A percentile compares a stretch with the other conserved stretches of the same genome.
These are phyloP conservation scores for Nemania serpens DNA, from an alignment of 2,329 filamentous ascomycete species.

Conservation along the genomic window DNA sequence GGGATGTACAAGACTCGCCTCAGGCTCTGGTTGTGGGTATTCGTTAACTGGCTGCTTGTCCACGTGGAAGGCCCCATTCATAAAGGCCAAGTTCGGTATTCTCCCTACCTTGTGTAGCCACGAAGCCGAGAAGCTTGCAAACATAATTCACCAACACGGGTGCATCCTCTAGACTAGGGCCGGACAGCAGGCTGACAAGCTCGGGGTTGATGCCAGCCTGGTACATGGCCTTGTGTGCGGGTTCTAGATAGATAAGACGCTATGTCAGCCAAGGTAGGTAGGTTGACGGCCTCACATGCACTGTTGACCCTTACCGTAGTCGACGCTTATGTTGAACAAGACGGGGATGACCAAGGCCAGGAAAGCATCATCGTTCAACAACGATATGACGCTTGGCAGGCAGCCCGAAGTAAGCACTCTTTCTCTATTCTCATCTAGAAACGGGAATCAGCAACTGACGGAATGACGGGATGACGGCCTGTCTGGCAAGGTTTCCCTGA, in stretches of 20 bases:
- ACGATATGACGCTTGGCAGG: conserved; percentile 52
- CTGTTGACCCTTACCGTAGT: conserved; percentile 58
- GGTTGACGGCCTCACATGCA: not conserved
- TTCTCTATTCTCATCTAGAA: conserved; percentile 61
- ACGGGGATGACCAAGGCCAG: conserved; percentile 61
- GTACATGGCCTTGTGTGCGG: conserved; percentile 61
- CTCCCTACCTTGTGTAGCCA: conserved; percentile 54
- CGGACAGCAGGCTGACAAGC: conserved; percentile 55
- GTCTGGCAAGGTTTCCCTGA: no score
- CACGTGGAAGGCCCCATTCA: not conserved
- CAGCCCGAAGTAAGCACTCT: conserved; percentile 56
- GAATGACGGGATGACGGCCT: no score
- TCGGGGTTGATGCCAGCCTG: conserved; percentile 54
- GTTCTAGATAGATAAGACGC: conserved; percentile 50
- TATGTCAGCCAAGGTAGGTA: conserved; percentile 25
- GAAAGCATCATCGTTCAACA: conserved; percentile 54
- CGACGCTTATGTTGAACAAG: conserved; percentile 65
- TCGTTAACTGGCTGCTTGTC: conserved; percentile 17
- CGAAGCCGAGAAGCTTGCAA: conserved; percentile 60
- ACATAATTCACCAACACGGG: conserved; percentile 55
- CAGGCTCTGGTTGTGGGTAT: conserved; percentile 46
- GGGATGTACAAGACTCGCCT: conserved; percentile 50
- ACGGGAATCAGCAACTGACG: no score
- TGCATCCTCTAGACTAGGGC: conserved; percentile 49
- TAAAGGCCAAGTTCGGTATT: not conserved